These are phyloP conservation scores for Radiomyces spectabilis DNA, from an alignment of 192 early-diverging fungal species.

Conservation along the genomic window DNA sequence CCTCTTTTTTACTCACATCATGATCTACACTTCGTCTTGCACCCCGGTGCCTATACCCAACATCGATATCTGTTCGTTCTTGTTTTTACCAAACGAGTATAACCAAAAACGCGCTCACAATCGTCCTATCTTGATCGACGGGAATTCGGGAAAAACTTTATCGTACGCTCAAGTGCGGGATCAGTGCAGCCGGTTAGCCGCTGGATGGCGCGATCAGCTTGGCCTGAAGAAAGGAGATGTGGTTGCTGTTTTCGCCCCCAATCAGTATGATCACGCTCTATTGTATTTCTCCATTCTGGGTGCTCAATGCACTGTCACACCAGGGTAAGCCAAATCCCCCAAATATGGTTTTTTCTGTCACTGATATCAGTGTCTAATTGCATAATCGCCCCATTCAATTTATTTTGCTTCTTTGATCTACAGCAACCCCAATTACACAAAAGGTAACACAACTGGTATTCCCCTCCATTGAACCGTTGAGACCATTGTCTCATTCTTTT, in stretches of 20 bases:
- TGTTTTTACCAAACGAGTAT: slow-evolving; percentile 14
- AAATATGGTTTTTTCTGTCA: neutral
- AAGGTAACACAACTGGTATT: neutral
- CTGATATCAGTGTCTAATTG: neutral
- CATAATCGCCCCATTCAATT: neutral
- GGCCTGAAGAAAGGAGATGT: slow-evolving; percentile 63
- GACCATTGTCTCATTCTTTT: neutral
- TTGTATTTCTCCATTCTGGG: slow-evolving; percentile 49
- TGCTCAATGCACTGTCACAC: slow-evolving; percentile 63
- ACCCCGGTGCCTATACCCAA: slow-evolving; percentile 9
- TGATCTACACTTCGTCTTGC: slow-evolving; percentile 15
- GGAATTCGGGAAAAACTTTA: neutral
- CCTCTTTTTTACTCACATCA: neutral
- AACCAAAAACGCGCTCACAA: neutral
- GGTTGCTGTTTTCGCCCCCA: slow-evolving; percentile 63
- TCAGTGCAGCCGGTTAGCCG: slow-evolving; percentile 26
- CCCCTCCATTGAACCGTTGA: neutral
- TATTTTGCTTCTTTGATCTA: neutral
- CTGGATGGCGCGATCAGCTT: slow-evolving; percentile 36
- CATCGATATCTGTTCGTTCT: slow-evolving; percentile 16
- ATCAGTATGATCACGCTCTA: slow-evolving; percentile 56
- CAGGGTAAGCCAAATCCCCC: slow-evolving; percentile 25
- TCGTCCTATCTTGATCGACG: slow-evolving; percentile 10
- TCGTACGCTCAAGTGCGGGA: slow-evolving; percentile 8
- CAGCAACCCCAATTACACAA: slow-evolving; percentile 13